phyloP scores from a whole-genome alignment of 164 flowering plant species.

The Cinnamomum chago region DNA sequence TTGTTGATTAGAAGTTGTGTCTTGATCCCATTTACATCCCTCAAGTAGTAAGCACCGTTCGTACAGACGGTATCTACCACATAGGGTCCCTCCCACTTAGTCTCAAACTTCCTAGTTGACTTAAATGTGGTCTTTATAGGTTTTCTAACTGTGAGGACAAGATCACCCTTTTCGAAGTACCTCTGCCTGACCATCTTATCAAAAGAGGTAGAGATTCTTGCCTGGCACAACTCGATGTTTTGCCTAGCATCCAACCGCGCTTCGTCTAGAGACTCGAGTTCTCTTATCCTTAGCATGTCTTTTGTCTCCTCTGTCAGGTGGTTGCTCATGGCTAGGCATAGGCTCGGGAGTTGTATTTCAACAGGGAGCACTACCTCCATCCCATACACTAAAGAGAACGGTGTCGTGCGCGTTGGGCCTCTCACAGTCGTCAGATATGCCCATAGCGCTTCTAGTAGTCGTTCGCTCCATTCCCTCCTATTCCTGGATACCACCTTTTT shows the following conservation, averaged over 20 bases:
- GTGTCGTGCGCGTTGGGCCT: background rate
- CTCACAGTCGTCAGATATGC: background rate
- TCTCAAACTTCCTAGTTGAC: background rate
- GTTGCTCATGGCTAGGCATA: background rate
- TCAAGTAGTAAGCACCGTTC: background rate
- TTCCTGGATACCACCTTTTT: background rate
- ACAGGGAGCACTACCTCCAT: background rate
- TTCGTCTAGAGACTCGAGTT: background rate
- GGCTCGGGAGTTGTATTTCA: background rate
- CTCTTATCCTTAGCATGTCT: background rate
- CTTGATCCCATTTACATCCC: no score
- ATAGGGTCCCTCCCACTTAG: background rate
- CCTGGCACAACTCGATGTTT: background rate
- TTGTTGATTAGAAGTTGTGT: no score
- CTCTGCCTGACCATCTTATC: background rate
- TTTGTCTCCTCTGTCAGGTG: background rate
- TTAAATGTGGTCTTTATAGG: background rate
- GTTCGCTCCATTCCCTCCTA: background rate
- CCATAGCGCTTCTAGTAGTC: background rate
- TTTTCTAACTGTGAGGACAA: background rate
- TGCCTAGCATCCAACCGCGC: background rate
- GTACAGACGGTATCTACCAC: background rate
- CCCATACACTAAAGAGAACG: background rate
- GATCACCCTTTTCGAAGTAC: background rate
- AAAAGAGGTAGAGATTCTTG: background rate